Conservation (phyloP, 805 yeast genomes). For the Saturnispora gosingensis region DNA sequence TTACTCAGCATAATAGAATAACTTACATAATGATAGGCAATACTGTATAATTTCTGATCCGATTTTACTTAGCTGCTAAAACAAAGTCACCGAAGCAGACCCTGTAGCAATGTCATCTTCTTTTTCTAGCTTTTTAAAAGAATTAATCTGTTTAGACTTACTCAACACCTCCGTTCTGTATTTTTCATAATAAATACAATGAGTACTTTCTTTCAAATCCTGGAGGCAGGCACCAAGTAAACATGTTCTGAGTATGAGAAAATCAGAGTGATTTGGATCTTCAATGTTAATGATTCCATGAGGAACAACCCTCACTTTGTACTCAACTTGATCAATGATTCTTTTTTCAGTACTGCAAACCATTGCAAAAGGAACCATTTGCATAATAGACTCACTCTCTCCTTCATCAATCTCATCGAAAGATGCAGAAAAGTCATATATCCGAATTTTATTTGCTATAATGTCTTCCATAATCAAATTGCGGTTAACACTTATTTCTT, state of each 20-base stretch:
- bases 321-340: constrained; percentile 57
- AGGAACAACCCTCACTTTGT: constrained; percentile 72
- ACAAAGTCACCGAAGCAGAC: background rate
- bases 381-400: constrained; percentile 17
- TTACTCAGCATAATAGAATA: background rate
- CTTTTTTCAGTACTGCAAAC: constrained; percentile 75
- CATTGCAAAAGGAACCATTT: constrained; percentile 73
- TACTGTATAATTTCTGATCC: background rate
- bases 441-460: constrained; percentile 14
- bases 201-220: constrained; percentile 69
- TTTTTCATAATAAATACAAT: constrained; percentile 65
- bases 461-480: constrained; percentile 37
- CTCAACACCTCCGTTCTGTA: constrained; percentile 47
- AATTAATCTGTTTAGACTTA: background rate
- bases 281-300: constrained; percentile 84
- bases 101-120: no score
- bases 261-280: constrained; percentile 73
- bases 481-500: constrained; percentile 40
- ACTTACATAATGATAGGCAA: background rate
- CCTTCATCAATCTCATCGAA: constrained; percentile 24
- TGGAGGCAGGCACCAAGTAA: constrained; percentile 72
- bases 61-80: background rate
- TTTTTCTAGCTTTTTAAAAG: background rate
- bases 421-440: constrained; percentile 25
- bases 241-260: constrained; percentile 62